Evolutionary conservation across 2,329 filamentous ascomycete species (phyloP), one percentile per base, ranked within the genome.

Genomic region (Bipolaris gigantea): DNA sequence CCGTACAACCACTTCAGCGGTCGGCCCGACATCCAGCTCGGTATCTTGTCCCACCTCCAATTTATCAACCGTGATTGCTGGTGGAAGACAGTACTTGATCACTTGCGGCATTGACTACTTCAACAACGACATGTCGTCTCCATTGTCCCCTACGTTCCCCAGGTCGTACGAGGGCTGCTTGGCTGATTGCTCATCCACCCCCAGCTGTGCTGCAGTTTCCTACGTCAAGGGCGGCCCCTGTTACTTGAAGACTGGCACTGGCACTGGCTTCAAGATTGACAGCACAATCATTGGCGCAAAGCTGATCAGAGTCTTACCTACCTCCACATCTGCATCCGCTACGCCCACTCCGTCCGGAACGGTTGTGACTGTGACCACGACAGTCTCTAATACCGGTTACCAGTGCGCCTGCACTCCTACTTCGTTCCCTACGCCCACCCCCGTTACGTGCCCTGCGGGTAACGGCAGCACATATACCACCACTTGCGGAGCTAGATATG

Each of bases 151-250:
- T 7, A 52, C 57, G 13, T 61, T 56, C 34, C 56, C 57, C 16
- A 55, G 45, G 35, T 52, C 55, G 13, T 64, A 62, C 30, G 56
- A 55, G 15, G 45, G 43, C 16, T 69, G 66, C 35, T 47, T 67
- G 33, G 40, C 48, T 5, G 53, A 55, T 21, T 69, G 66, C 44
- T 52, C 55, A 23, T 49, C 46, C 6, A 60, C 53, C 16, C 15
- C 46, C 16, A 52, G 55, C 16, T 69, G 66, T 33, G 49, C 58
- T n/a, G 59, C 55, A 48, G 59, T 66, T 23, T 60, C 63, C 23
- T 68, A 64, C 47, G 42, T 59, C 13, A 46, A 51, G 0, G 39
- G 34, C 5, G 62, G 55, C 6, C 45, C 59, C 30, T 66, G 63
- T 35, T 66, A 64, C 27, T 25, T 66, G 32, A 66, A 66, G 46